Conservation (phyloP, 345 rosid species). For the Physaria fendleri region DNA sequence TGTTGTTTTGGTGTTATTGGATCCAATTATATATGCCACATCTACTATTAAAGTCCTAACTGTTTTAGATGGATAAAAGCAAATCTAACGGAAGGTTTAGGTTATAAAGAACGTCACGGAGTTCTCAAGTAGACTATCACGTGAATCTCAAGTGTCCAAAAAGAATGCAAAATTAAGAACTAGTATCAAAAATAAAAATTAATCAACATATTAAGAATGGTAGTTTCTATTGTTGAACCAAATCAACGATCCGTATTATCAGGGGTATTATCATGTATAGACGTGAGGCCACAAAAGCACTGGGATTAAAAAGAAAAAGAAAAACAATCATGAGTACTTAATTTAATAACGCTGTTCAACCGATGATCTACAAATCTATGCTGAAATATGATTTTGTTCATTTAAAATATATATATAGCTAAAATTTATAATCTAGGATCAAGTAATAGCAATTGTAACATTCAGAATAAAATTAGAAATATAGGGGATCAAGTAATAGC, state of each 20-base stretch:
- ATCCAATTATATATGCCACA: not conserved
- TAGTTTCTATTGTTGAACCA: not conserved
- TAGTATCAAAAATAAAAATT: not conserved
- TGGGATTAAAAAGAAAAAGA: not conserved
- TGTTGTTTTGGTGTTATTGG: not conserved
- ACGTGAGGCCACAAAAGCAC: constrained; percentile 2
- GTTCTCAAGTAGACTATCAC: constrained; percentile 23
- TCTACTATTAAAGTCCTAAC: not conserved
- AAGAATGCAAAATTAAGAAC: not conserved
- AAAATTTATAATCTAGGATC: not conserved
- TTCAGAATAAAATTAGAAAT: not conserved
- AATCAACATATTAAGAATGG: not conserved
- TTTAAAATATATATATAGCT: not conserved
- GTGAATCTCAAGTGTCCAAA: constrained; percentile 18
- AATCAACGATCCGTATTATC: not conserved
- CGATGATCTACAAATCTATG: not conserved
- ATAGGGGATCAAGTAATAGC: not conserved
- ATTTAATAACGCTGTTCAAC: not conserved
- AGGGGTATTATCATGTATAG: not conserved
- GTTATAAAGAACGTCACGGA: constrained; percentile 26
- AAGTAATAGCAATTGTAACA: not conserved
- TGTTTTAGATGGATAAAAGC: not conserved
- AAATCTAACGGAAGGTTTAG: not conserved
- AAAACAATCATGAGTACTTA: not conserved
- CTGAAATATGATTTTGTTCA: not conserved